Evolutionary conservation across 495 filamentous ascomycete genomes (phyloP).

Genomic region (Aspergillus sclerotiicarbonarius): DNA sequence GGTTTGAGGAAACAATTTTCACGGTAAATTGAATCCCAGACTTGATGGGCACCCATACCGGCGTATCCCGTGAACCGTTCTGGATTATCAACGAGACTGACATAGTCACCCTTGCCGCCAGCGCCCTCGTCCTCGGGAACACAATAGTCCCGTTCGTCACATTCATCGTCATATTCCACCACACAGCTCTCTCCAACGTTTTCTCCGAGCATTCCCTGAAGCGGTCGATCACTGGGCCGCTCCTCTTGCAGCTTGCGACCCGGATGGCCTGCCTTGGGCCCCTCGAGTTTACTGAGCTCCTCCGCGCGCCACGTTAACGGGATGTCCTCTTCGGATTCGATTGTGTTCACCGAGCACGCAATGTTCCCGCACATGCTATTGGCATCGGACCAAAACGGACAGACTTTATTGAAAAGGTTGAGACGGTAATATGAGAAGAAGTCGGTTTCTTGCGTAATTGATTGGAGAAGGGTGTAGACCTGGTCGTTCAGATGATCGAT

Average conservation of each 20-base stretch:
- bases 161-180: conserved; percentile 96
- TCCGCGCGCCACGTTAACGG: conserved; percentile 87
- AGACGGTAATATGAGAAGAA: conserved; percentile 97
- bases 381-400: conserved; percentile 93
- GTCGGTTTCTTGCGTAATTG: conserved; percentile 82
- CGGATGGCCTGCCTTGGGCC: conserved; percentile 86
- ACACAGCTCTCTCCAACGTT: conserved; percentile 92
- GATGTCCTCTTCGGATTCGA: conserved; percentile 93
- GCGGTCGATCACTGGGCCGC: conserved; percentile 63
- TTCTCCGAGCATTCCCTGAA: conserved; percentile 80
- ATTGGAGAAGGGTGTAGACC: conserved; percentile 75
- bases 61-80: conserved; percentile 94
- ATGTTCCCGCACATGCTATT: conserved; percentile 97
- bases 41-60: conserved; percentile 75
- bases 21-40: conserved; percentile 95
- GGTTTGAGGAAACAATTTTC: conserved; percentile 94
- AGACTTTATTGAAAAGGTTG: conserved; percentile 93
- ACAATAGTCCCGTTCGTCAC: conserved; percentile 96
- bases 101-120: conserved; percentile 88
- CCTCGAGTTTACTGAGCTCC: conserved; percentile 89
- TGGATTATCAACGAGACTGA: conserved; percentile 88
- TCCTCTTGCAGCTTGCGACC: conserved; percentile 67
- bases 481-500: conserved; percentile 80
- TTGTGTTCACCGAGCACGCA: conserved; percentile 93
- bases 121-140: conserved; percentile 91